Conservation (phyloP, 441 rosid genomes). For the Mallotus repandus region DNA sequence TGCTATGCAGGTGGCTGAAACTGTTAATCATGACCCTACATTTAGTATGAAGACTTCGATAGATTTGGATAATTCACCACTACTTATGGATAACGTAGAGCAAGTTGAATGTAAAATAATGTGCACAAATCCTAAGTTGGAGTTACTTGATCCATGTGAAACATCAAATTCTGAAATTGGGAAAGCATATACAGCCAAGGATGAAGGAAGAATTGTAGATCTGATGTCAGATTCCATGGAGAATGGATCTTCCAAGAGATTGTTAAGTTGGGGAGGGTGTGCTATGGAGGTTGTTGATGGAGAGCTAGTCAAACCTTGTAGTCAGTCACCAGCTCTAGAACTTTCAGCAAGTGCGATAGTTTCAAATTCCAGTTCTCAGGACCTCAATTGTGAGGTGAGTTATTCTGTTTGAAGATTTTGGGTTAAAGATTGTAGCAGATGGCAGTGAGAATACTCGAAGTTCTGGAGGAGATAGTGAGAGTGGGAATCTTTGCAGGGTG, state of each 20-base stretch:
- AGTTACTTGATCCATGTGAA: constrained; percentile 33
- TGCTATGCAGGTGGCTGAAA: constrained; percentile 18
- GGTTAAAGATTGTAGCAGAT: constrained; percentile 34
- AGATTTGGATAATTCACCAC: constrained; percentile 30
- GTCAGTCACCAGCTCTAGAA: constrained; percentile 36
- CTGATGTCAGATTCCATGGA: constrained; percentile 31
- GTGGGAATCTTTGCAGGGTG: constrained; percentile 53
- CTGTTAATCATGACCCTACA: constrained; percentile 25
- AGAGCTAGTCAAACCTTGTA: constrained; percentile 36
- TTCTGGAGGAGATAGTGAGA: constrained; percentile 45
- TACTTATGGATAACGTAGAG: constrained; percentile 26
- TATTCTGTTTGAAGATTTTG: constrained; percentile 41
- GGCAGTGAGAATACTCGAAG: constrained; percentile 30
- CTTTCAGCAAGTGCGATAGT: constrained; percentile 33
- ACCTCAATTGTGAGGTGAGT: constrained; percentile 56
- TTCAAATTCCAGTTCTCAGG: constrained; percentile 40
- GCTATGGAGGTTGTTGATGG: constrained; percentile 41
- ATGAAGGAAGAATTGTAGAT: constrained; percentile 28
- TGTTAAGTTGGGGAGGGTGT: constrained; percentile 28
- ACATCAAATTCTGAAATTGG: constrained; percentile 30
- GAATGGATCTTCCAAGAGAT: constrained; percentile 28
- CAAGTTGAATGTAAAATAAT: constrained; percentile 11
- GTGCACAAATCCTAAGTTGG: constrained; percentile 28
- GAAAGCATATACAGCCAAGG: constrained; percentile 24
- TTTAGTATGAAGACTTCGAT: constrained; percentile 20